phyloP scores from a whole-genome alignment of 139 green algal species.

The Axilococcus clingmanii region DNA sequence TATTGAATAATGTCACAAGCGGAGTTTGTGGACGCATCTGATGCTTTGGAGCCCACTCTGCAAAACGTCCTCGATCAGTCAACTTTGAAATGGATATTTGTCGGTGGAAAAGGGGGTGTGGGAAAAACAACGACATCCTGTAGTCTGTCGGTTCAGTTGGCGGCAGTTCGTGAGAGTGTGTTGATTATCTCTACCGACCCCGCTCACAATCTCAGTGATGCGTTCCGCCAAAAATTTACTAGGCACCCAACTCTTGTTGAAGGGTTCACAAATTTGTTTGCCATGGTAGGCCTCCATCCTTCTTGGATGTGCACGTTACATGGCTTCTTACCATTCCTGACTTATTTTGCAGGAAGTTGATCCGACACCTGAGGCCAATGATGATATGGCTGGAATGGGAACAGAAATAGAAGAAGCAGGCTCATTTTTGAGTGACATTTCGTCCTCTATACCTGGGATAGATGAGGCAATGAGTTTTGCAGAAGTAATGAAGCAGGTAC shows the following conservation, averaged over 20 bases:
- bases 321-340: not conserved
- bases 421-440: conserved; percentile 74
- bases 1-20: conserved; percentile 1
- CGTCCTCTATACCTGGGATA: conserved; percentile 85
- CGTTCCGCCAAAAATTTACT: conserved; percentile 94
- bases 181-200: conserved; percentile 95
- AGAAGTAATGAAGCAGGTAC: conserved; percentile 95
- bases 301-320: not conserved
- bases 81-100: conserved; percentile 91
- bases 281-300: conserved; percentile 66
- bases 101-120: conserved; percentile 88
- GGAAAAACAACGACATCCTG: conserved; percentile 85
- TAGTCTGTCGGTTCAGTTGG: conserved; percentile 79
- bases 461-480: conserved; percentile 98
- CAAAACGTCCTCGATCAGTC: conserved; percentile 81
- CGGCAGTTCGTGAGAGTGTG: conserved; percentile 63
- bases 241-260: conserved; percentile 66
- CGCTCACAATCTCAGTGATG: conserved; percentile 92
- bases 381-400: conserved; percentile 27
- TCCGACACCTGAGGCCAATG: conserved; percentile 60
- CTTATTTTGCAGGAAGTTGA: conserved; percentile 79
- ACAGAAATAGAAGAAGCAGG: conserved; percentile 13
- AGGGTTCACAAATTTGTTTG: conserved; percentile 87
- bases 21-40: conserved; percentile 15
- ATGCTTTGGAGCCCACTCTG: conserved; percentile 61